Base-by-base conservation (phyloP, 169 alveolate species). In the Plasmodium yoelii region DNA sequence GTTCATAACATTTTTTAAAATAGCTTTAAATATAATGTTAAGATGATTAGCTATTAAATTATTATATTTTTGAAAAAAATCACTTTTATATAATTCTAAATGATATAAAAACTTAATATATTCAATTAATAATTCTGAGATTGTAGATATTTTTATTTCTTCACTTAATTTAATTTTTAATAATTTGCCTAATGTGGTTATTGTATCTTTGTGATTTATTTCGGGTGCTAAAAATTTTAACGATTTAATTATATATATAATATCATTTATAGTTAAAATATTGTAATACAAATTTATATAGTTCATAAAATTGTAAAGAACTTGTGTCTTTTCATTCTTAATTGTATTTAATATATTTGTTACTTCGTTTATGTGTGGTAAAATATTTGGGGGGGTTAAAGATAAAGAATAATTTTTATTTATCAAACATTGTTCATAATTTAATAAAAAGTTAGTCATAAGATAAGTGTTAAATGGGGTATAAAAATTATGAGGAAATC, bases 391-490 rank as follows among this genome's bases (percentile, higher is more conserved):
- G 10, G 0, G 18, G 19, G n/a, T 39, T 7, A n/a, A 46, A 12
- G 57, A 34, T 46, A 12, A 9, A n/a, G 39, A 7, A 51, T 47
- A 49, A 22, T 13, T 5, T 18, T 55, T 26, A n/a, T 56, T 64
- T 49, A 10, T 19, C 0, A 73, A 1, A 24, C 7, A 0, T 6
- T 59, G 84, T 12, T 77, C 77, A 44, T 77, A 64, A 56, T 64
- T 49, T 39, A n/a, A 7, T 26, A 77, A 63, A 77, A 77, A 77
- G 9, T 63, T 51, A 34, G 24, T 24, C 1, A 55, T 26, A 19
- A 77, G 65, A 55, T 77, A 77, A 9, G 88, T 49, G 26, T 77
- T 77, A 77, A 77, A 77, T 9, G 88, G 88, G 19, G 88, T 77
- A 55, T 77, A 77, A 77, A 77, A 57, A 24, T 9, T 18, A 6